Evolutionary conservation across 331 rosid species (phyloP), one percentile per base, ranked within the genome.

Genomic region (Dryas integrifolia): DNA sequence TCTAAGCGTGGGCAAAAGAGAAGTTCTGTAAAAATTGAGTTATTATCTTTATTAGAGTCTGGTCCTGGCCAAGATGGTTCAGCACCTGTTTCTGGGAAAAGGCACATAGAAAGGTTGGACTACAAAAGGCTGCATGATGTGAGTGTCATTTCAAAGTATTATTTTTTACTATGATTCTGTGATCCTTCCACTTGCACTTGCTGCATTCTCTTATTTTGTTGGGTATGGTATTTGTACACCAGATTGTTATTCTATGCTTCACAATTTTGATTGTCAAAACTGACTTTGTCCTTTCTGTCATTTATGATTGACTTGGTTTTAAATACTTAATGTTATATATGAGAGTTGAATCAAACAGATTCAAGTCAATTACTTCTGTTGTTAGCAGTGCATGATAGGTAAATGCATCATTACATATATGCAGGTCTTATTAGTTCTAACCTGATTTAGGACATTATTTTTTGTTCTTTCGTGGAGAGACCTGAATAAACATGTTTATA

Each of bases 101-200:
- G 99, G 65, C 80, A 78, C 1, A 73, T 87, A 68, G 96, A 87
- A 77, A 89, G 96, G 81, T 73, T 95, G 92, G 98, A 95, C 92
- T 95, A 95, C 87, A 87, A 92, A 82, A 92, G 72, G 86, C 88
- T 92, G 77, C 89, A 92, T 85, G 99, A 95, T 73, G 99, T 95
- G 81, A 95, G 98, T 95, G 80, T 74, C 74, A 60, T 75, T 77
- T 78, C 58, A 14, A 73, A 73, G 56, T 82, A 59, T 15, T 40
- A 40, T 79, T 60, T 47, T 68, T 72, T 15, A 58, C 18, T 21
- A 3, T 41, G 52, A 56, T 3, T 63, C 9, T 16, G 4, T 70
- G 64, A 41, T 70, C n/a, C 4, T 6, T 53, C 74, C 52, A 11
- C 21, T 44, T 41, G n/a, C 74, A 41, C 7, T 58, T 26, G 35